These are phyloP conservation scores for Mollisiaceae sp. DNA, from an alignment of 2,329 filamentous ascomycete species.

Conservation along the genomic window DNA sequence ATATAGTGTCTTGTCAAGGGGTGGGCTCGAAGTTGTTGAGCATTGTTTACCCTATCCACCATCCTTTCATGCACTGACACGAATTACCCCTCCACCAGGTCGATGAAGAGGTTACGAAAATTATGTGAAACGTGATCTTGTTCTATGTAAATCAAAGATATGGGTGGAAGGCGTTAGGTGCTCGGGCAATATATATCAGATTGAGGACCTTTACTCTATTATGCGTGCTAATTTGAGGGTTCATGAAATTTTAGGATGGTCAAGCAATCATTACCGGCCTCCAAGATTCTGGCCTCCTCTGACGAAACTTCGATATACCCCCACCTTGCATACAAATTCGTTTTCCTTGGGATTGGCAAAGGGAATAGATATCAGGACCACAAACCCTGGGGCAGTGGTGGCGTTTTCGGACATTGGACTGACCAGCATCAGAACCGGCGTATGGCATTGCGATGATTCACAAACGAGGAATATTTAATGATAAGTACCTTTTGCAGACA, in stretches of 20 bases:
- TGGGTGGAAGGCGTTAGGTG: slow-evolving; percentile 31
- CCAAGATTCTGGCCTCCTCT: slow-evolving; percentile 23
- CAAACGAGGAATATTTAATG: slow-evolving; percentile 1
- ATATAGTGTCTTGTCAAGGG: slow-evolving; percentile 13
- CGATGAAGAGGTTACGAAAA: slow-evolving; percentile 46
- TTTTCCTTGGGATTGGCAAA: background rate
- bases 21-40: slow-evolving; percentile 7
- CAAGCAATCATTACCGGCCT: slow-evolving; percentile 25
- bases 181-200: slow-evolving; percentile 26
- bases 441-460: background rate
- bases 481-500: slow-evolving; percentile 17
- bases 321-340: background rate
- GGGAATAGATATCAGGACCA: background rate
- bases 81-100: slow-evolving; percentile 51
- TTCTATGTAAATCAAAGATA: slow-evolving; percentile 31
- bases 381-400: background rate
- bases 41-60: slow-evolving; percentile 19
- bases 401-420: background rate
- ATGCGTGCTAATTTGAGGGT: slow-evolving; percentile 23
- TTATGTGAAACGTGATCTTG: slow-evolving; percentile 41
- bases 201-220: slow-evolving; percentile 7
- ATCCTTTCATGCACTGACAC: slow-evolving; percentile 58
- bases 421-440: background rate
- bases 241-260: slow-evolving; percentile 25
- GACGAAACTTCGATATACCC: background rate